phyloP scores from a whole-genome alignment of 306 rosid species.

The Morella rubra region DNA sequence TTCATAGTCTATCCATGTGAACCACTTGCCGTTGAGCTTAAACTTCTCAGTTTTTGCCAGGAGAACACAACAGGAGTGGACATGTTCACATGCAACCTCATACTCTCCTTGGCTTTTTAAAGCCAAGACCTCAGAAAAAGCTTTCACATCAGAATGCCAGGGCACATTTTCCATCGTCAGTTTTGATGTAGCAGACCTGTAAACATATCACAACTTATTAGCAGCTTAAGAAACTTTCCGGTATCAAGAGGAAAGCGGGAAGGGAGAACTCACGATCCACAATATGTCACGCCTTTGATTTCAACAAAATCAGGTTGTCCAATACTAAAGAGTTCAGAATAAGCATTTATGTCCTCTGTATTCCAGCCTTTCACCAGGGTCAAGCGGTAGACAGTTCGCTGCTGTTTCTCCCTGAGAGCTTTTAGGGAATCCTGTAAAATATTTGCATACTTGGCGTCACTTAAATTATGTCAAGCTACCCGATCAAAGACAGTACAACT shows the following conservation, averaged over 20 bases:
- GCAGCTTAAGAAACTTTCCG: constrained; percentile 18
- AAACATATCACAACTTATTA: constrained; percentile 27
- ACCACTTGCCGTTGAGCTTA: constrained; percentile 84
- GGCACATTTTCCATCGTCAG: constrained; percentile 99
- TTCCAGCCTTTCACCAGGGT: constrained; percentile 98
- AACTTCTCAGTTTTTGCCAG: constrained; percentile 84
- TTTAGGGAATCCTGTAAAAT: constrained; percentile 78
- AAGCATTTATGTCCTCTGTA: constrained; percentile 83
- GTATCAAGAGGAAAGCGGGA: constrained; percentile 6
- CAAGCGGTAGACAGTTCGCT: constrained; percentile 94
- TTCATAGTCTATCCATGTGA: constrained; percentile 95
- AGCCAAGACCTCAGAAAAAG: constrained; percentile 85
- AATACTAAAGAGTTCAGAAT: constrained; percentile 67
- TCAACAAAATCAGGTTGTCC: constrained; percentile 95
- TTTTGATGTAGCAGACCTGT: constrained; percentile 88
- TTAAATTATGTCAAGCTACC: constrained; percentile 14
- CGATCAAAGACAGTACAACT: neutral
- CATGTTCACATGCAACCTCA: constrained; percentile 96
- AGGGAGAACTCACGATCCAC: constrained; percentile 79
- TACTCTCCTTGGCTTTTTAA: constrained; percentile 77
- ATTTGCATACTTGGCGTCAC: constrained; percentile 19
- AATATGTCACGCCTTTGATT: constrained; percentile 96
- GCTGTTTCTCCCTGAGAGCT: constrained; percentile 78
- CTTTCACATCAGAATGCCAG: constrained; percentile 94
- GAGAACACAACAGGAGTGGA: constrained; percentile 93